Evolutionary conservation across 169 alveolate species (phyloP).

Genomic region (Miamiensis avidus): DNA sequence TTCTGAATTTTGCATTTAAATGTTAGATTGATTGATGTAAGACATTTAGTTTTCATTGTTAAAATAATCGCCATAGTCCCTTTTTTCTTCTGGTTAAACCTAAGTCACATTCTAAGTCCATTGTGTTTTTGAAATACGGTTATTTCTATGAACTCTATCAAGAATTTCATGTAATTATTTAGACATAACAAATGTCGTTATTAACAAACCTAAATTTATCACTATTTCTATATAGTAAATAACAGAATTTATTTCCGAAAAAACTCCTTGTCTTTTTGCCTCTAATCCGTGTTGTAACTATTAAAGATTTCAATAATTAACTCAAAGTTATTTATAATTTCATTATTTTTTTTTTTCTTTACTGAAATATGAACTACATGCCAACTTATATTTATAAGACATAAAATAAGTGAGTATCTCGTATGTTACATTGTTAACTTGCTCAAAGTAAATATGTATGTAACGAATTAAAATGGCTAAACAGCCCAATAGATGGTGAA

Average conservation of each 20-base stretch:
- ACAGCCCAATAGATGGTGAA: not conserved
- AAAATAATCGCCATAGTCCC: no score
- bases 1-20: not conserved
- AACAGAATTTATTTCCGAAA: not conserved
- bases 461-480: not conserved
- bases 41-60: not conserved
- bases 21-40: not conserved
- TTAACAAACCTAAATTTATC: no score
- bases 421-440: not conserved
- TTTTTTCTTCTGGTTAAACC: no score
- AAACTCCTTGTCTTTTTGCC: not conserved
- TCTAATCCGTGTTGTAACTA: not conserved
- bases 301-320: no score
- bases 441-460: not conserved
- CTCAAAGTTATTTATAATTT: not conserved
- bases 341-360: no score
- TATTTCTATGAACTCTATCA: not conserved
- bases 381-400: not conserved
- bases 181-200: not conserved
- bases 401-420: not conserved
- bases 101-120: not conserved
- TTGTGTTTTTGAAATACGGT: not conserved
- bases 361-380: not conserved
- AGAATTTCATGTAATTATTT: not conserved
- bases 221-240: not conserved